phyloP scores from a whole-genome alignment of 2,329 filamentous ascomycete species.

The Diaporthe destruens region DNA sequence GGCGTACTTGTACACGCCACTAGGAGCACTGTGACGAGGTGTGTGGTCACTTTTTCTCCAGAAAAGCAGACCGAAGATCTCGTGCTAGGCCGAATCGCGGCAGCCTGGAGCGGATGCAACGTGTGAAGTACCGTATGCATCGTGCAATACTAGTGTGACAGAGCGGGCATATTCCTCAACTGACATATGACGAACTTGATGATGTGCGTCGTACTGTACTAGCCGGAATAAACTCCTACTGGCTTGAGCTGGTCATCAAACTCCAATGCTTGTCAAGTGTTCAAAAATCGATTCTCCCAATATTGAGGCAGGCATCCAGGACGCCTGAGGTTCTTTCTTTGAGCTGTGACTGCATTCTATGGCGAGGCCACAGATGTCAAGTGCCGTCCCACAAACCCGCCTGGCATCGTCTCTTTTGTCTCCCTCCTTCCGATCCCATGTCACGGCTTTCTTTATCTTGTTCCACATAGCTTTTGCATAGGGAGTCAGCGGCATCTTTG shows the following conservation, averaged over 20 bases:
- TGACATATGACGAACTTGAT: neutral
- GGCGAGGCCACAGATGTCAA: neutral
- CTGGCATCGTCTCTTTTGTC: neutral
- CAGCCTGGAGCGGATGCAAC: neutral
- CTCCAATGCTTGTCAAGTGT: neutral
- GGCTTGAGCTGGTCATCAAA: neutral
- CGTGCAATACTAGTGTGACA: slow-evolving; percentile 16
- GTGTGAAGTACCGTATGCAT: neutral
- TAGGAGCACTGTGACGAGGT: neutral
- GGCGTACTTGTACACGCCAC: neutral
- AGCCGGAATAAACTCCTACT: neutral
- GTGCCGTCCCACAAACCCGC: neutral
- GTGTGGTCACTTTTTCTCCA: neutral
- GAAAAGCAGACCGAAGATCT: neutral
- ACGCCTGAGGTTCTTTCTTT: neutral
- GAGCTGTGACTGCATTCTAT: neutral
- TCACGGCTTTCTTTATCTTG: neutral
- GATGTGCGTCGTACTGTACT: neutral
- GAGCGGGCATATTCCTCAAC: neutral
- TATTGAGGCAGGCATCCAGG: too few relatives aligned
- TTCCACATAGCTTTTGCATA: too few relatives aligned
- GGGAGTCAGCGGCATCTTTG: neutral
- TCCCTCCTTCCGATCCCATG: too few relatives aligned
- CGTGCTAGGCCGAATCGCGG: neutral
- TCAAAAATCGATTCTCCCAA: neutral